Conservation (phyloP, 805 yeast species). For the Yamadazyma sp. region DNA sequence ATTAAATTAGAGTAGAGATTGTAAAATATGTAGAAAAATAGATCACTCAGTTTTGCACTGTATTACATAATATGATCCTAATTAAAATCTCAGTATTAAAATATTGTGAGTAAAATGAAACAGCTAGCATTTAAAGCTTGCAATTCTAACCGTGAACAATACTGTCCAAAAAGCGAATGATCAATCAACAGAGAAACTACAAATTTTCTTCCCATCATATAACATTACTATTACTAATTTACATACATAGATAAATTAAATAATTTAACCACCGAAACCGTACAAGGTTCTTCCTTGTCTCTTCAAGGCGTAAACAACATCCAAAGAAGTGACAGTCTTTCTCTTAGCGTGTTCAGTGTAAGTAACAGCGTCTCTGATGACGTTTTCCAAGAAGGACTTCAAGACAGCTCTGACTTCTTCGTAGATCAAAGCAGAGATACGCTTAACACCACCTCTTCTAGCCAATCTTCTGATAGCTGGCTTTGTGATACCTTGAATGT, state of each 20-base stretch:
- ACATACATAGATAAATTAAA: constrained; percentile 8
- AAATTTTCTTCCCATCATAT: constrained; percentile 10
- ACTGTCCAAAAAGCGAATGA: not conserved
- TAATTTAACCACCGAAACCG: constrained; percentile 97
- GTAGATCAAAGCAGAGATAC: constrained; percentile 97
- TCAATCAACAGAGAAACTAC: not conserved
- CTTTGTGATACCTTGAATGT: constrained; percentile 99
- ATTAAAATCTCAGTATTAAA: not conserved
- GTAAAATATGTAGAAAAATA: not conserved
- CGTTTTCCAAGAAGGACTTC: constrained; percentile 93
- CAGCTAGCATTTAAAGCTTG: not conserved
- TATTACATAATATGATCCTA: not conserved
- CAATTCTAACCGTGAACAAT: no score
- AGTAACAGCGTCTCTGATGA: constrained; percentile 98
- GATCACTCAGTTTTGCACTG: no score
- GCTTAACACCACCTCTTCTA: constrained; percentile 99
- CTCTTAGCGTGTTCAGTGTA: constrained; percentile 99
- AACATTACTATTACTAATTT: constrained; percentile 12
- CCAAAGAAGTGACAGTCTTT: constrained; percentile 98
- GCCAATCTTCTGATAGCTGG: constrained; percentile 99
- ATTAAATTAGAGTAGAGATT: no score
- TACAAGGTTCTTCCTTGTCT: constrained; percentile 99
- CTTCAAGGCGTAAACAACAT: constrained; percentile 98
- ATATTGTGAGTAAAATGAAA: not conserved
- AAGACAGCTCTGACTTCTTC: constrained; percentile 98